Evolutionary conservation across 1,284 basidiomycete species (phyloP), one percentile per base, ranked within the genome.

Genomic region (Cryptococcus sp.): DNA sequence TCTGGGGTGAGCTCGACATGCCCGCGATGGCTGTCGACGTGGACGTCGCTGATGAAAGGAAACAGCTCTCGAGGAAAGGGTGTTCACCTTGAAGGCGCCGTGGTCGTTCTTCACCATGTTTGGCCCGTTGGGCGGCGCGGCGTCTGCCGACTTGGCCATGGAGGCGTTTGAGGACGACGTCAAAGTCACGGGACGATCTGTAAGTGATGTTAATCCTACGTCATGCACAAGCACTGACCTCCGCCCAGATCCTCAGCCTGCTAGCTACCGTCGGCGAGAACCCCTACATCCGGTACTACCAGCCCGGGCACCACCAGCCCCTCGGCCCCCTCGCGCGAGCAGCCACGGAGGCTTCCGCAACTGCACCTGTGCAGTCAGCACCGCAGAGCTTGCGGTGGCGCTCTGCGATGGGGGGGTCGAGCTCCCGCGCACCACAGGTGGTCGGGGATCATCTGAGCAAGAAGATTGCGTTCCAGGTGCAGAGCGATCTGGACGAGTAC

Each of bases 191-290:
- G 72, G 76, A 20, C 70, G 77, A 47, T 71, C 76, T 2, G 79
- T 80, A 33, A 49, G 78, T 63, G 24, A 15, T 37, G 11, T 13
- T 5, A 2, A 21, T 1, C 23, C 5, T 48, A 2, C 47, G 20
- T 46, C 11, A 1, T n/a, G n/a, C 28, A 13, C 11, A 20, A 33
- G 23, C 12, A 50, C 7, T 51, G 7, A 21, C 6, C n/a, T 15
- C 37, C 59, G 4, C 54, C 57, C 73, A 92, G 90, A 87, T 97
- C 60, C 78, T 91, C 38, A 97, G 97, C 71, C 79, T 94, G 13
- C 92, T 95, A 74, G 87, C 97, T 23, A 86, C 91, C 0, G 79
- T 98, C 50, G 89, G 93, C 71, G 96, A 99, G 75, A 92, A 88
- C 69, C 96, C 96, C 0, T 87, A 86, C 72, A 89, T 98, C 64